Conservation (phyloP, 352 stramenopile species). For the Globisporangium ultimum region DNA sequence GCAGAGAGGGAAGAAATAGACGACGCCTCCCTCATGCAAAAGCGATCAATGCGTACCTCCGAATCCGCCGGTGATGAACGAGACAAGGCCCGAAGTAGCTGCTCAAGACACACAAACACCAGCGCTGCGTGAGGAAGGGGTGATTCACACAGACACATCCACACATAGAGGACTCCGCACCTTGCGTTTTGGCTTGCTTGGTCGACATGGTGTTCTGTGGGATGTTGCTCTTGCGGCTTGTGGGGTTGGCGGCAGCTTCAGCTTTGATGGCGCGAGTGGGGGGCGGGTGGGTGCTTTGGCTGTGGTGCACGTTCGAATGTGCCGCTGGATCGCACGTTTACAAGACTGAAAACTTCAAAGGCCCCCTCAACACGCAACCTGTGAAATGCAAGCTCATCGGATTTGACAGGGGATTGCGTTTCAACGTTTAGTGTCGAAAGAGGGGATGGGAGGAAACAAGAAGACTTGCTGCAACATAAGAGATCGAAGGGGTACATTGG, state of each 20-base stretch:
- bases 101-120: slow-evolving; percentile 6
- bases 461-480: no score
- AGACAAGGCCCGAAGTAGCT: slow-evolving; percentile 88
- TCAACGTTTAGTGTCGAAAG: not conserved
- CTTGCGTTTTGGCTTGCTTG: slow-evolving; percentile 20
- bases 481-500: no score
- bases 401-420: slow-evolving; percentile 1
- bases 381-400: not conserved
- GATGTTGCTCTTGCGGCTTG: slow-evolving; percentile 1
- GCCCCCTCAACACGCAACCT: not conserved
- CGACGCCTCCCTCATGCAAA: not conserved
- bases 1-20: not conserved
- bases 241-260: slow-evolving; percentile 10
- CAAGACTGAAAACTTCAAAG: slow-evolving; percentile 17
- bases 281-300: not conserved
- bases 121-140: not conserved
- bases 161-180: not conserved
- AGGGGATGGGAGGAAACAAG: not conserved
- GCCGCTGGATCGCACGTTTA: slow-evolving; percentile 32
- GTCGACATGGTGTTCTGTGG: slow-evolving; percentile 27
- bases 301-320: slow-evolving; percentile 29
- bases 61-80: slow-evolving; percentile 93
- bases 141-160: not conserved
- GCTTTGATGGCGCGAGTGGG: slow-evolving; percentile 4
- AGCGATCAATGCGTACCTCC: slow-evolving; percentile 53